phyloP scores from a whole-genome alignment of 2,329 filamentous ascomycete genomes.

The Aspergillus ibericus region DNA sequence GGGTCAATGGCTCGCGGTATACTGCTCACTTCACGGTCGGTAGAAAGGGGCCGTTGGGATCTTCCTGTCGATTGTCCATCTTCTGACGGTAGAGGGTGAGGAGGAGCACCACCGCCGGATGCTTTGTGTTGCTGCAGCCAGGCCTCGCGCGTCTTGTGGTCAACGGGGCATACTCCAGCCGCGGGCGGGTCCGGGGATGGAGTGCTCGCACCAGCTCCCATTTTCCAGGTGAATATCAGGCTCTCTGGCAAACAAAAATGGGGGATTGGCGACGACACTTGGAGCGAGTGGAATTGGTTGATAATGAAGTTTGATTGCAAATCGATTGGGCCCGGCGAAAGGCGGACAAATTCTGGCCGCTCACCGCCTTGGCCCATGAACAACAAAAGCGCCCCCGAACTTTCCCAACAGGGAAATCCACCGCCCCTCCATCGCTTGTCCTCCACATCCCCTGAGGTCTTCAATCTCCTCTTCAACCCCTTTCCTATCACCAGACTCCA shows the following conservation, averaged over 20 bases:
- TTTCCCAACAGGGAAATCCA: constrained; percentile 21
- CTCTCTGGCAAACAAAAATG: neutral
- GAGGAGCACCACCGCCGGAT: constrained; percentile 34
- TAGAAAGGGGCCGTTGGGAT: constrained; percentile 55
- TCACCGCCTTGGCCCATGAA: constrained; percentile 8
- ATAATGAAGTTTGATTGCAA: constrained; percentile 14
- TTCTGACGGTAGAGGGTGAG: constrained; percentile 32
- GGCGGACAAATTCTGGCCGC: constrained; percentile 16
- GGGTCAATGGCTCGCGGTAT: constrained; percentile 66
- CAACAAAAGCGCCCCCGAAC: constrained; percentile 4
- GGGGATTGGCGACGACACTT: neutral
- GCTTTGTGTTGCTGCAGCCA: constrained; percentile 66
- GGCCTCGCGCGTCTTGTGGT: constrained; percentile 81
- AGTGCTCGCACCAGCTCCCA: constrained; percentile 43
- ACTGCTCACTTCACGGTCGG: constrained; percentile 71
- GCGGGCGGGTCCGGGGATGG: constrained; percentile 25
- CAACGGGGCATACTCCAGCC: constrained; percentile 72
- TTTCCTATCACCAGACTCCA: neutral
- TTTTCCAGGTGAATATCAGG: constrained; percentile 12
- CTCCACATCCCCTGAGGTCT: neutral
- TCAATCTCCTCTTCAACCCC: neutral
- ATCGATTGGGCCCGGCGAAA: neutral
- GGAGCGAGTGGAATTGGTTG: constrained; percentile 17
- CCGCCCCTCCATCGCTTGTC: neutral
- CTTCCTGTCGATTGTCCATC: constrained; percentile 28